These are phyloP conservation scores for Eucalyptus brandiana DNA, from an alignment of 345 rosid species.

Conservation along the genomic window DNA sequence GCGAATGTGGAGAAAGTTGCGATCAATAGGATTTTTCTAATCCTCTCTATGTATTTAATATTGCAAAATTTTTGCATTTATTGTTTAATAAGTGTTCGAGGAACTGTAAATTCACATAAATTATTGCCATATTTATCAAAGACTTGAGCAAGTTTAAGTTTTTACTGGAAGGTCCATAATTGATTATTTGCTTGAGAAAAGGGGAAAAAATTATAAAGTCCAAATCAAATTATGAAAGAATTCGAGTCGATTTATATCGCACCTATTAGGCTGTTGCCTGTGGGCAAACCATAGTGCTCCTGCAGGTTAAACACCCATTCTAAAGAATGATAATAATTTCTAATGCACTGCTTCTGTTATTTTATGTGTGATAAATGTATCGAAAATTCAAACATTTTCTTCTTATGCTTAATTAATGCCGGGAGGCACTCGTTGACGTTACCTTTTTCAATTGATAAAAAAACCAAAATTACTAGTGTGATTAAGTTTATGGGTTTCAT, in stretches of 20 bases:
- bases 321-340: no score
- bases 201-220: not conserved
- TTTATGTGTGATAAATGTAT: no score
- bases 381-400: not conserved
- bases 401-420: not conserved
- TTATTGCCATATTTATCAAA: not conserved
- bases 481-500: not conserved
- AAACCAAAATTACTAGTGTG: not conserved
- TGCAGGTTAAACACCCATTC: not conserved
- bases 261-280: not conserved
- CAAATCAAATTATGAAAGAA: not conserved
- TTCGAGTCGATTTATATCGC: not conserved
- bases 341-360: not conserved
- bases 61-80: not conserved
- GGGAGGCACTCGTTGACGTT: not conserved
- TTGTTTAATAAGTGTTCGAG: no score
- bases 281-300: not conserved
- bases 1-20: fast-evolving
- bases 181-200: not conserved
- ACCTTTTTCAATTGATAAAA: not conserved
- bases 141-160: not conserved
- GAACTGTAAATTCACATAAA: not conserved
- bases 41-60: no score
- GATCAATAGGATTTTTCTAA: no score
- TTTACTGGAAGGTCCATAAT: not conserved